Evolutionary conservation across 1,284 basidiomycete species (phyloP).

Genomic region (Marasmius oreades): DNA sequence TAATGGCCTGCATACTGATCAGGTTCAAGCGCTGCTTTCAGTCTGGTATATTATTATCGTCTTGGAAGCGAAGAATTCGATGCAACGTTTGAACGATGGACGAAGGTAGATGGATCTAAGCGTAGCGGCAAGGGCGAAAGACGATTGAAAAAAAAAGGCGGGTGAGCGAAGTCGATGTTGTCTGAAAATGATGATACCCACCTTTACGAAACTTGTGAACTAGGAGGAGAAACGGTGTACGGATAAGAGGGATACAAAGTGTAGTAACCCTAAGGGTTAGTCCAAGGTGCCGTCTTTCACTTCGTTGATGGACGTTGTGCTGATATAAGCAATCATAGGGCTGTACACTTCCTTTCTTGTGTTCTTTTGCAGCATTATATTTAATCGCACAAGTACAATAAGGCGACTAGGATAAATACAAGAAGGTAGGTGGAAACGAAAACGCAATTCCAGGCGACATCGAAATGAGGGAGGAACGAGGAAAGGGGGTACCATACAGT

Average conservation of each 20-base stretch:
- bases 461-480: not conserved
- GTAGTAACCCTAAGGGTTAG: not conserved
- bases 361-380: not conserved
- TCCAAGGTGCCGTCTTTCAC: not conserved
- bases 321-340: not conserved
- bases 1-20: constrained; percentile 64
- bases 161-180: not conserved
- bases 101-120: not conserved
- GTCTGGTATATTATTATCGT: constrained; percentile 12
- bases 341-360: not conserved
- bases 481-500: not conserved
- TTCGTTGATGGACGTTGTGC: not conserved
- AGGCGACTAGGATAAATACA: constrained; percentile 10
- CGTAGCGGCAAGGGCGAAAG: not conserved
- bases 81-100: not conserved
- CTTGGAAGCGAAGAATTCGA: not conserved
- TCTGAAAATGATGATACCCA: not conserved
- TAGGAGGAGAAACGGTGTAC: not conserved
- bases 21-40: constrained; percentile 1
- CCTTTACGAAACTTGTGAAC: not conserved
- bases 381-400: constrained; percentile 13
- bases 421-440: constrained; percentile 5
- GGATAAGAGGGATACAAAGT: not conserved
- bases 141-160: not conserved
- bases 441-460: not conserved